phyloP scores from a whole-genome alignment of 2,329 filamentous ascomycete genomes.

The Penicillium sp. region DNA sequence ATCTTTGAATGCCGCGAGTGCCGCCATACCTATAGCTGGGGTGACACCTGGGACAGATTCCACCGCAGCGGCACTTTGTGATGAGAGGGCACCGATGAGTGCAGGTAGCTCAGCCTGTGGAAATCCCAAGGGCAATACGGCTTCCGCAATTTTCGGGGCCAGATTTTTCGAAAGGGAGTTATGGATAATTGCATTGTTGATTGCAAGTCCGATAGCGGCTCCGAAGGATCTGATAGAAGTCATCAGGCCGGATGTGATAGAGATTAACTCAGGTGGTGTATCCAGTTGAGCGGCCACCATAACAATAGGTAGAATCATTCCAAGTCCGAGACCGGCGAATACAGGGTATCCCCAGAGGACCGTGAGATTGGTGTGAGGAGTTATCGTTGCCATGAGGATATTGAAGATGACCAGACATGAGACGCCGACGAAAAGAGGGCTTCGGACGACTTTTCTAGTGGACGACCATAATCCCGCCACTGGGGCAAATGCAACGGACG shows the following conservation, averaged over 20 bases:
- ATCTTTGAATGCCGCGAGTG: not conserved
- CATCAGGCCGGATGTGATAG: not conserved
- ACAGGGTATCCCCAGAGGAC: not conserved
- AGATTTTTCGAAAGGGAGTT: not conserved
- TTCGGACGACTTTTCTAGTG: not conserved
- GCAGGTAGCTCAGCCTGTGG: not conserved
- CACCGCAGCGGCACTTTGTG: not conserved
- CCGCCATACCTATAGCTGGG: not conserved
- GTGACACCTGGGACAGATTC: not conserved
- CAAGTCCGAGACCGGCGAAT: not conserved
- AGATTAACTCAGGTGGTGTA: not conserved
- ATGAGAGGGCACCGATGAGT: not conserved
- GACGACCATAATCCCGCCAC: not conserved
- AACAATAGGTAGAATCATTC: not conserved
- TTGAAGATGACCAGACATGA: not conserved
- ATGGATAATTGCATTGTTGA: not conserved
- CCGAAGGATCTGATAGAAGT: not conserved
- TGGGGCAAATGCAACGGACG: not conserved
- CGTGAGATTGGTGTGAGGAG: not conserved
- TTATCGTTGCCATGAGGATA: not conserved
- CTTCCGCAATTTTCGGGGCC: not conserved
- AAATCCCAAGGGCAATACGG: not conserved
- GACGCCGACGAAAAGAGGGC: not conserved
- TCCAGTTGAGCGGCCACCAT: not conserved
- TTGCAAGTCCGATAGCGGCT: not conserved